Evolutionary conservation across 2,329 filamentous ascomycete species (phyloP), one percentile per base, ranked within the genome.

Genomic region (Diaporthe citriasiana): DNA sequence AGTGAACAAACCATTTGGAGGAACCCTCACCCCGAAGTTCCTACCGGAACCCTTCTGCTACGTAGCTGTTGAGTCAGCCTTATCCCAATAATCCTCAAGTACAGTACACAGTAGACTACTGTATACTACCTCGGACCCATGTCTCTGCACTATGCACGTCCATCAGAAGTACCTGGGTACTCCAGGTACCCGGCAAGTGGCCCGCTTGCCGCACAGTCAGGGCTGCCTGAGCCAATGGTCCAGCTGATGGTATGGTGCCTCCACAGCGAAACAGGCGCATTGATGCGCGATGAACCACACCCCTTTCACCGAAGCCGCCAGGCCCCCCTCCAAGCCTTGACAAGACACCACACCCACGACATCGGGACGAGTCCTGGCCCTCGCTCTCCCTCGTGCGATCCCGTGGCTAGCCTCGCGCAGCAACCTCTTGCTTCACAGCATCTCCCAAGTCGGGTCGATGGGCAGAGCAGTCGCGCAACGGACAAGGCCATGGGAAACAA

Each of bases 401-500:
- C 70, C 51, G 40, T 59, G 40, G n/a, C 40, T 25, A 55, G 59
- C 57, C 68, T 57, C 33, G 25, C 50, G 17, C 74, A 40, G 77
- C 57, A 57, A 60, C 73, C 59, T 56, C 71, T 65, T 50, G 66
- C 71, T 72, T 68, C 76, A 55, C 60, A 71, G 71, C 47, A 30
- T 69, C 69, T 55, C 72, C 59, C 69, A 70, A 72, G 69, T 56
- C 69, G 74, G 68, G 80, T 83, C 82, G 82, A 87, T 87, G 85
- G 83, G 84, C 82, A 82, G 81, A 80, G 79, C 74, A 79, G 81
- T 82, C 82, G 81, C 82, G 80, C 80, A 77, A 80, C 81, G 80
- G 81, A 83, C 84, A 83, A 82, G 86, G 83, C 82, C 83, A 88
- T 88, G 86, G 86, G 85, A 84, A 82, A 84, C 81, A 82, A 80